phyloP scores from a whole-genome alignment of 345 rosid genomes.

The Isatis tinctoria region DNA sequence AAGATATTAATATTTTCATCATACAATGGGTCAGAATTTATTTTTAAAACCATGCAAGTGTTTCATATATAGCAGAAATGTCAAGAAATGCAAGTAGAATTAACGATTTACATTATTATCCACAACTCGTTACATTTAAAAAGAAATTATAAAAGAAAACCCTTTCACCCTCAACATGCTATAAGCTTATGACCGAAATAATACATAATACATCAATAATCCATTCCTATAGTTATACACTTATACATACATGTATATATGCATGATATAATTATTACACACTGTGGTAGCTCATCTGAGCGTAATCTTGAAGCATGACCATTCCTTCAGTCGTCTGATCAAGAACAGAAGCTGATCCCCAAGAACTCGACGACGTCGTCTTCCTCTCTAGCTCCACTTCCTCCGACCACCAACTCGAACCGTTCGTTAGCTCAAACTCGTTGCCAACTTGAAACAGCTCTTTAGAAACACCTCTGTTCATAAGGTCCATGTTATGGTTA shows the following conservation, averaged over 20 bases:
- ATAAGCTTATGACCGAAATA: slow-evolving; percentile 27
- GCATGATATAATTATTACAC: slow-evolving; percentile 29
- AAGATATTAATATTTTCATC: not conserved
- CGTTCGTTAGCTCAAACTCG: slow-evolving; percentile 55
- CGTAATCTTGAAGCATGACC: slow-evolving; percentile 56
- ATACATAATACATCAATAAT: slow-evolving; percentile 19
- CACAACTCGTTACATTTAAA: slow-evolving; percentile 50
- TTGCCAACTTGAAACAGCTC: slow-evolving; percentile 40
- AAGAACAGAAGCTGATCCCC: slow-evolving; percentile 55
- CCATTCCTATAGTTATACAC: slow-evolving; percentile 27
- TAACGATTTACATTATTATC: slow-evolving; percentile 43
- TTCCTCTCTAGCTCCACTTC: slow-evolving; percentile 51
- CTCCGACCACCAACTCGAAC: slow-evolving; percentile 64
- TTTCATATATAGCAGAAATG: not conserved
- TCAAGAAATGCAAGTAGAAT: slow-evolving; percentile 15
- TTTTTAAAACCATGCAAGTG: not conserved
- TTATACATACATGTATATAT: slow-evolving; percentile 1
- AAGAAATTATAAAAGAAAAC: not conserved
- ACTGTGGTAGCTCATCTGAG: slow-evolving; percentile 49
- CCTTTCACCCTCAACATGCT: slow-evolving; percentile 20
- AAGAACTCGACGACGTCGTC: slow-evolving; percentile 54
- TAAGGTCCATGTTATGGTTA: slow-evolving; percentile 19
- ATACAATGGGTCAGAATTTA: not conserved
- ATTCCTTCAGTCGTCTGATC: slow-evolving; percentile 37
- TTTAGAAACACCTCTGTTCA: slow-evolving; percentile 24